Base-by-base conservation (phyloP, 1,284 basidiomycete species). In the Pseudozyma sp. region DNA sequence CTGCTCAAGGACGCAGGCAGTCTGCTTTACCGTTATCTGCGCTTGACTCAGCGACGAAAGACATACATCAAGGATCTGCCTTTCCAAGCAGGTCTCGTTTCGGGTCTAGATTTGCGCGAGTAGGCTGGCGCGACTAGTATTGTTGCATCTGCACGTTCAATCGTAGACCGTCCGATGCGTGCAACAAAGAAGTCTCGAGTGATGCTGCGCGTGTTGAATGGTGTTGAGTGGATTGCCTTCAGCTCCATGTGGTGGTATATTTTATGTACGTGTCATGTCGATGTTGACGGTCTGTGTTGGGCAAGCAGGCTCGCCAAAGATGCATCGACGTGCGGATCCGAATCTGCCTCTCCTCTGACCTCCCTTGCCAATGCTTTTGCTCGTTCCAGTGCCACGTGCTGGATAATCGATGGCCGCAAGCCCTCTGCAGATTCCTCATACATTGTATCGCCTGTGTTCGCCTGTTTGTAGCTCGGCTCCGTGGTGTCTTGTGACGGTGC, bases 1-100 rank as follows among this genome's bases (percentile, higher is more conserved):
- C 50, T 81, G 39, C 11, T 76, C 40, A 81, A 79, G 47, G 82
- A 83, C 54, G 65, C 67, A 2, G 52, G 61, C 8, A 62, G 64
- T 31, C 47, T 83, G 34, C 50, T 73, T 13, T 82, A 77, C 49
- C 64, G 77, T 6, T 81, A 78, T 31, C 49, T 81, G 21, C 52
- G 59, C 12, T 59, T 80, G 19, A 61, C 63, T 31, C 81, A 80
- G 58, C 59, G 73, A 18, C 53, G 57, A 13, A 70, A 61, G 50
- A 73, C 59, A 0, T 57, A 56, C n/a, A 71, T 82, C 48, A 71
- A 69, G 53, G 79, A 82, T 39, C 48, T 80, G 3, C 80, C 80
- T 3, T 82, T 82, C 52, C 73, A 70, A 38, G 66, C 65, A 9
- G 63, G 77, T 1, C 57, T 82, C 1, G 76, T 77, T 10, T 53